These are phyloP conservation scores for Sugiyamaella pinicola DNA, from an alignment of 1,139 yeast species.

Conservation along the genomic window DNA sequence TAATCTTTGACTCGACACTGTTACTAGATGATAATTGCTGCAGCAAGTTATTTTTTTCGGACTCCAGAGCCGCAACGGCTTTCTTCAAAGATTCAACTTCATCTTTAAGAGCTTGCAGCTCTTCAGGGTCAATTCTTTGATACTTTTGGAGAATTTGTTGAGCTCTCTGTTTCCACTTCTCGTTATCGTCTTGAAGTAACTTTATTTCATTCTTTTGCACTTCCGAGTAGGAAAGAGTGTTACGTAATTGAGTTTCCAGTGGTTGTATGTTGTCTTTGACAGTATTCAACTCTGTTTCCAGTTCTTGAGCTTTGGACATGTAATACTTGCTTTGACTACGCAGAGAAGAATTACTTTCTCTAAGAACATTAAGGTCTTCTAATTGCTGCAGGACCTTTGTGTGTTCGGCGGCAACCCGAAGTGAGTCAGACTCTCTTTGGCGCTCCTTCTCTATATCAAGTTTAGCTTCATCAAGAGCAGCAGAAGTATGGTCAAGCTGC, in stretches of 20 bases:
- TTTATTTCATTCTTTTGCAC: constrained; percentile 49
- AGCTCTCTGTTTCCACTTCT: constrained; percentile 56
- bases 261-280: constrained; percentile 42
- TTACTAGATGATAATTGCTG: background rate
- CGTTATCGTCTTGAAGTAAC: constrained; percentile 48
- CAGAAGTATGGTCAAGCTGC: constrained; percentile 38
- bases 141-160: constrained; percentile 52
- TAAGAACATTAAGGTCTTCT: constrained; percentile 66
- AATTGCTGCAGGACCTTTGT: constrained; percentile 60
- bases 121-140: constrained; percentile 53
- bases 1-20: constrained; percentile 16
- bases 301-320: constrained; percentile 38
- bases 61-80: constrained; percentile 25
- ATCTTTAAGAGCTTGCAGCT: constrained; percentile 42
- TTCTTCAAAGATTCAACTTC: constrained; percentile 42
- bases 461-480: constrained; percentile 41
- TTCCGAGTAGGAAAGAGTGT: constrained; percentile 45
- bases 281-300: constrained; percentile 44
- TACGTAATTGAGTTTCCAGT: constrained; percentile 42
- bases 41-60: constrained; percentile 16
- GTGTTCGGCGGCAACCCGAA: constrained; percentile 51
- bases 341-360: constrained; percentile 72
- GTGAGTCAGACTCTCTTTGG: constrained; percentile 48
- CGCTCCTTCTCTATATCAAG: constrained; percentile 40
- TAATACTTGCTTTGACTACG: constrained; percentile 54